A percentile compares a stretch with the other conserved stretches of the same genome.
phyloP scores from a whole-genome alignment of 805 yeast species.

The Teunomyces atbi region DNA sequence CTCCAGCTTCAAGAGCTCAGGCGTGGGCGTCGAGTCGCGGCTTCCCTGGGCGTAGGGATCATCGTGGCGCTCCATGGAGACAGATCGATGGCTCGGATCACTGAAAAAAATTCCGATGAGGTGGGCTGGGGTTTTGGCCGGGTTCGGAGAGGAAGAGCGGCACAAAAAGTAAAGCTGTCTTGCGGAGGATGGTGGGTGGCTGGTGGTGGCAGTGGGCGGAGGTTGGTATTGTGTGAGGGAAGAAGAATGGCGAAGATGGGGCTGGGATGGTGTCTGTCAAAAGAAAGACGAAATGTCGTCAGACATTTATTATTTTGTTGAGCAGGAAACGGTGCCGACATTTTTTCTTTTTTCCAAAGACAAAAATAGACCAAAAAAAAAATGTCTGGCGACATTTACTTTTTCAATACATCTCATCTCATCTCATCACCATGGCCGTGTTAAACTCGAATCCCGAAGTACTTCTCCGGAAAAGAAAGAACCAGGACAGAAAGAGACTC shows the following conservation, averaged over 20 bases:
- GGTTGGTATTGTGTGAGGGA: neutral
- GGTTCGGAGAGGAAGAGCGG: neutral
- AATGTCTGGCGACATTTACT: neutral
- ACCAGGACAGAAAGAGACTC: slow-evolving; percentile 68
- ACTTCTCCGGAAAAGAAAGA: slow-evolving; percentile 73
- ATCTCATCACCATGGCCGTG: slow-evolving; percentile 35
- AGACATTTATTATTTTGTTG: neutral
- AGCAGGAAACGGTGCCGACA: neutral
- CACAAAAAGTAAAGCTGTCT: neutral
- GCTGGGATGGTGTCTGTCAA: too few species aligned
- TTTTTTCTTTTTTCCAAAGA: neutral
- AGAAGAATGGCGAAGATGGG: neutral
- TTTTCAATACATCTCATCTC: slow-evolving; percentile 8
- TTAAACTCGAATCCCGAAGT: slow-evolving; percentile 74
- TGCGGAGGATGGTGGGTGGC: neutral
- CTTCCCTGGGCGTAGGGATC: slow-evolving; percentile 6
- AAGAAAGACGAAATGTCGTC: neutral
- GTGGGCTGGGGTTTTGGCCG: neutral
- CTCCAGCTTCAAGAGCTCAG: neutral
- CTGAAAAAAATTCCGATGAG: neutral
- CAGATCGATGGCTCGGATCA: neutral
- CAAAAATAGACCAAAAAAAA: too few species aligned
- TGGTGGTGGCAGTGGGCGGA: neutral
- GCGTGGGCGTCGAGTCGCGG: slow-evolving; percentile 4
- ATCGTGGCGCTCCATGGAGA: slow-evolving; percentile 8